Base-by-base conservation (phyloP, 192 early-diverging fungal species). In the Gonapodya prolifera region DNA sequence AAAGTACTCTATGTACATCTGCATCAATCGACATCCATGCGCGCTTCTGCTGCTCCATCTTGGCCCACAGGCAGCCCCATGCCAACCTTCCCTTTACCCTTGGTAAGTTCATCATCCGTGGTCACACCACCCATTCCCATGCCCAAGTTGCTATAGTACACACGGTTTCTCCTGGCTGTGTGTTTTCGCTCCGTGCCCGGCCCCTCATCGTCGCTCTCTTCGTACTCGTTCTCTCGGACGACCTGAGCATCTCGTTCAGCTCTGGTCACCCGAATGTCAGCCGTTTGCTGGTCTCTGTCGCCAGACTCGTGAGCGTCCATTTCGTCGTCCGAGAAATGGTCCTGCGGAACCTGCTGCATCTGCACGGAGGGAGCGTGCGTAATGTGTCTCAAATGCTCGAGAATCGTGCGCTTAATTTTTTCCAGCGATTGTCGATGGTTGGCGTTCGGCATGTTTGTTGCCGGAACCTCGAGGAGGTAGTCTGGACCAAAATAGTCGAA, bases 401-500 rank as follows among this genome's bases (percentile, higher is more conserved):
- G 76, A 61, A 92, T 87, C 34, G 85, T 81, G 30, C 78, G 77
- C 69, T 83, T 88, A 71, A 96, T 91, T 74, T 87, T 85, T 75
- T 95, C 92, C 75, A 98, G 84, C 77, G 94, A 93, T 80, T 92
- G 85, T 35, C 90, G 87, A 1, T 91, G 91, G 82, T 99, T 99
- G 70, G 87, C 86, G 80, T 99, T 94, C 35, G 91, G 88, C 88
- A 93, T 91, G 77, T 93, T 94, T 79, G 90, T 95, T 34, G 92
- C 86, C 0, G 92, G 91, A 1, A 93, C 92, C 73, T 96, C 93
- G 34, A 99, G 82, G 35, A 86, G 84, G 82, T 92, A 96, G 71
- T 97, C 94, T 1, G 95, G 96, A 29, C 93, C 94, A 83, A 91
- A 99, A 82, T 94, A 94, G 75, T 91, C 90, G 77, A 90, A 92